These are phyloP conservation scores for Psidium guajava DNA, from an alignment of 345 rosid genomes.

Conservation along the genomic window DNA sequence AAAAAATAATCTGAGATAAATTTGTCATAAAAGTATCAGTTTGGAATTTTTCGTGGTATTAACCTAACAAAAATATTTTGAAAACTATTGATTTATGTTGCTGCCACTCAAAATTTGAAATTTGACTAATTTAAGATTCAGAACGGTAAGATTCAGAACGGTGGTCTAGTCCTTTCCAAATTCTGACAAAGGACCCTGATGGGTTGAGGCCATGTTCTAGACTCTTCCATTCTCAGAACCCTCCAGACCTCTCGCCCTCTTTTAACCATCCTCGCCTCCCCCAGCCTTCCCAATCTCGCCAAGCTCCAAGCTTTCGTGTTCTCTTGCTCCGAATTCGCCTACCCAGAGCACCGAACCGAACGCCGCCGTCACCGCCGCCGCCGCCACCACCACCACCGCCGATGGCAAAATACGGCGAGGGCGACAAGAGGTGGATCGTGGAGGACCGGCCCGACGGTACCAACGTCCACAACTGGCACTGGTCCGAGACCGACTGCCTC, in stretches of 20 bases:
- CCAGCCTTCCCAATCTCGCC: background rate
- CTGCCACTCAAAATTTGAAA: background rate
- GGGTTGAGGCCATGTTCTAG: background rate
- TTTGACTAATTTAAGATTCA: background rate
- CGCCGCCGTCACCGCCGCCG: background rate
- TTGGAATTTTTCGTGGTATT: too few species aligned
- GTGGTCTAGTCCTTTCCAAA: background rate
- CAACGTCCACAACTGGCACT: conserved; percentile 99
- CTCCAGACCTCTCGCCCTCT: background rate
- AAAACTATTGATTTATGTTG: background rate
- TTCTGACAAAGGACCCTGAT: background rate
- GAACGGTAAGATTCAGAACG: background rate
- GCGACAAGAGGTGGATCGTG: conserved; percentile 98
- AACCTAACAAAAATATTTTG: background rate
- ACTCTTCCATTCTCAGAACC: background rate
- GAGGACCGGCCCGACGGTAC: conserved; percentile 94
- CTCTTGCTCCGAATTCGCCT: background rate
- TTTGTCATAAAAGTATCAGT: too few species aligned
- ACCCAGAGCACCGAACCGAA: background rate
- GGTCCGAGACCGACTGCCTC: conserved; percentile 90
- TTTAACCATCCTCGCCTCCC: background rate
- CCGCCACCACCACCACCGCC: background rate
- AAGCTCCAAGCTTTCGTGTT: background rate
- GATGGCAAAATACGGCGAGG: conserved; percentile 96
- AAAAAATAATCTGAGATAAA: too few species aligned